Conservation (phyloP, 305 asterid genomes). For the Solanum chacoense region DNA sequence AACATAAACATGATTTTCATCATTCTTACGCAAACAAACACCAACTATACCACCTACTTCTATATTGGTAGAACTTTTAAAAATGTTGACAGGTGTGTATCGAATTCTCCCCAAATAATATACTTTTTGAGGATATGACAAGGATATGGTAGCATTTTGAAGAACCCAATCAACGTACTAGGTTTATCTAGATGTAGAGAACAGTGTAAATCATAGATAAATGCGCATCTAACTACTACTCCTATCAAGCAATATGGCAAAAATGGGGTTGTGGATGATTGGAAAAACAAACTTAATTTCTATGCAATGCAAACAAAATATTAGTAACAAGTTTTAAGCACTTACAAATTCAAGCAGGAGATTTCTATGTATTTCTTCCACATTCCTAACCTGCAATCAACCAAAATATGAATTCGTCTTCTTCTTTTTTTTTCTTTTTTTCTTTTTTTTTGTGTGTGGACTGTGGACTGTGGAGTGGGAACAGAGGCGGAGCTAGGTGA, state of each 20-base stretch:
- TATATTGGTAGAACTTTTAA: not conserved
- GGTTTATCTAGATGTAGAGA: not conserved
- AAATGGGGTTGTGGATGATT: not conserved
- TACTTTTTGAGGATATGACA: not conserved
- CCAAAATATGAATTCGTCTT: not conserved
- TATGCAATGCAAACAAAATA: not conserved
- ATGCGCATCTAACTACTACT: not conserved
- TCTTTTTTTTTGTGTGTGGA: not conserved
- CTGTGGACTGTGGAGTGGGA: not conserved
- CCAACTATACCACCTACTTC: not conserved
- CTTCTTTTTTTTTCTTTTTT: not conserved
- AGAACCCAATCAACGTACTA: not conserved
- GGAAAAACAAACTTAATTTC: not conserved
- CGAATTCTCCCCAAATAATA: not conserved
- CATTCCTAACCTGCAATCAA: constrained; percentile 48
- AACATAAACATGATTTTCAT: not conserved
- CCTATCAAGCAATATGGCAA: not conserved
- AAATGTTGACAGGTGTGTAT: not conserved
- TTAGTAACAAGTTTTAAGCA: not conserved
- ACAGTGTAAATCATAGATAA: not conserved
- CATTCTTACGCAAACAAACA: not conserved
- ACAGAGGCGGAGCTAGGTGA: too few relatives aligned
- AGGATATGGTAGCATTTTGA: not conserved
- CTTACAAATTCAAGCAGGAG: constrained; percentile 63
- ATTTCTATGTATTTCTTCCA: constrained; percentile 59